phyloP scores from a whole-genome alignment of 2,329 filamentous ascomycete species.

The Pyrenochaeta sp. region DNA sequence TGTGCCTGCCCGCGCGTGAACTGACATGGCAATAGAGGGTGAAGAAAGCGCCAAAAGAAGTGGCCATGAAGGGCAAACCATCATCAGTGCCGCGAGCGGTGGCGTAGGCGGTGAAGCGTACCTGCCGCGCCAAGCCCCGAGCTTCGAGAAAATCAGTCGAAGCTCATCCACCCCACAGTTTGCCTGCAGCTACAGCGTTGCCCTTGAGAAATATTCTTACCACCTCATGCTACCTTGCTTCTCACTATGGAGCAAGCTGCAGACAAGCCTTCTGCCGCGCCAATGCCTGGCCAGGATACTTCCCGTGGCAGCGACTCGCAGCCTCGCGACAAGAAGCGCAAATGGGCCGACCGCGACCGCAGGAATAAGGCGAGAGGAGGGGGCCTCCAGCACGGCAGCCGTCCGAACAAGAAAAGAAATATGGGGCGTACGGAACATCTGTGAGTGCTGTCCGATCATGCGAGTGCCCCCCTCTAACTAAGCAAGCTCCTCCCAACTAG shows the following conservation, averaged over 20 bases:
- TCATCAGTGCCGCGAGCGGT: conserved; percentile 21
- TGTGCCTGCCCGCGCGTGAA: conserved; percentile 18
- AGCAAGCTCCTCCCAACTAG: conserved; percentile 56
- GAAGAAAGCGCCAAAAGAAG: conserved; percentile 5
- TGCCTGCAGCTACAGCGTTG: conserved; percentile 7
- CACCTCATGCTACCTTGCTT: conserved; percentile 33
- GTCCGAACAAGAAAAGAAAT: conserved; percentile 68
- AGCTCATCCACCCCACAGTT: conserved; percentile 21
- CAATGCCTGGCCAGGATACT: conserved; percentile 34
- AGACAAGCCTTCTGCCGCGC: conserved; percentile 22
- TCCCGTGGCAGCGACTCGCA: conserved; percentile 28
- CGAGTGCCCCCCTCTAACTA: conserved; percentile 48
- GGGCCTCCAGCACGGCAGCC: conserved; percentile 50
- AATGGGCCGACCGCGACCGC: conserved; percentile 37
- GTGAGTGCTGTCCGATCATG: conserved; percentile 54
- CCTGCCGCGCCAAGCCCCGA: conserved; percentile 32
- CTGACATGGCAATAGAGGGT: conserved; percentile 18
- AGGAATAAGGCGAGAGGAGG: conserved; percentile 39
- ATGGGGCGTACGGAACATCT: conserved; percentile 72
- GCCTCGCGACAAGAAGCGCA: conserved; percentile 43
- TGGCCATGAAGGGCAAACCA: conserved; percentile 1
- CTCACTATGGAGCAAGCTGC: conserved; percentile 31
- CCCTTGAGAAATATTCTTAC: neutral
- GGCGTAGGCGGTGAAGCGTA: conserved; percentile 29
- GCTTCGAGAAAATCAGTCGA: conserved; percentile 28